phyloP scores from a whole-genome alignment of 768 basidiomycete genomes.

The Pulveroboletus sp. region DNA sequence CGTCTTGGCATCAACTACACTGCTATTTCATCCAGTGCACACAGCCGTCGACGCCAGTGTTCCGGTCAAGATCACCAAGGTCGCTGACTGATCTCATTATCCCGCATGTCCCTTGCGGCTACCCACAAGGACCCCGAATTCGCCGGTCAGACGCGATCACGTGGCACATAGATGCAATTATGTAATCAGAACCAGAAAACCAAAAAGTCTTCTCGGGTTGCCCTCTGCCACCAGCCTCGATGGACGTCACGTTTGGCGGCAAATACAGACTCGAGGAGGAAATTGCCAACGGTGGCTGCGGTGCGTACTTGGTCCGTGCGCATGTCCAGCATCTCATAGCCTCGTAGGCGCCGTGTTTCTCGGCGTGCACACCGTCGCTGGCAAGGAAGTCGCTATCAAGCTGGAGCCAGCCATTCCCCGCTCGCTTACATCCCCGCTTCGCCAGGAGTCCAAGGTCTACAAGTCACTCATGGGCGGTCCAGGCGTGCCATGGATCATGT shows the following conservation, averaged over 20 bases:
- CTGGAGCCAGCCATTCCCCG: conserved; percentile 60
- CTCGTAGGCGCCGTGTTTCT: conserved; percentile 68
- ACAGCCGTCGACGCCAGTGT: too few relatives aligned
- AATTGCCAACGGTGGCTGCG: conserved; percentile 79
- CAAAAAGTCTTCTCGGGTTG: conserved; percentile 5
- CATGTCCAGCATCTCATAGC: conserved; percentile 6
- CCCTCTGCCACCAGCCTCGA: conserved; percentile 18
- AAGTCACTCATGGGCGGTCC: conserved; percentile 87
- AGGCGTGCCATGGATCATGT: conserved; percentile 90
- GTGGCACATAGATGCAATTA: conserved; percentile 21
- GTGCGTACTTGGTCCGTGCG: conserved; percentile 54
- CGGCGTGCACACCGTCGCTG: conserved; percentile 76
- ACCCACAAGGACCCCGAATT: too few relatives aligned
- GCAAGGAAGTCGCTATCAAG: conserved; percentile 84
- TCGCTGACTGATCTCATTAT: too few relatives aligned
- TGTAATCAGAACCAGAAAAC: conserved; percentile 21
- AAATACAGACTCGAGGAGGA: conserved; percentile 79
- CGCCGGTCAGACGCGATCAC: conserved; percentile 34
- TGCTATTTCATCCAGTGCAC: too few relatives aligned
- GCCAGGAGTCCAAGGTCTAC: conserved; percentile 90
- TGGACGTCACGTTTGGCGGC: conserved; percentile 58
- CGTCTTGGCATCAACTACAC: too few relatives aligned
- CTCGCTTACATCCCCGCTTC: conserved; percentile 58
- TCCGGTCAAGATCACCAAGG: too few relatives aligned
- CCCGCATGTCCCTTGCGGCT: too few relatives aligned